Evolutionary conservation across 1,139 yeast genomes (phyloP).

Genomic region (Pichia sp.): DNA sequence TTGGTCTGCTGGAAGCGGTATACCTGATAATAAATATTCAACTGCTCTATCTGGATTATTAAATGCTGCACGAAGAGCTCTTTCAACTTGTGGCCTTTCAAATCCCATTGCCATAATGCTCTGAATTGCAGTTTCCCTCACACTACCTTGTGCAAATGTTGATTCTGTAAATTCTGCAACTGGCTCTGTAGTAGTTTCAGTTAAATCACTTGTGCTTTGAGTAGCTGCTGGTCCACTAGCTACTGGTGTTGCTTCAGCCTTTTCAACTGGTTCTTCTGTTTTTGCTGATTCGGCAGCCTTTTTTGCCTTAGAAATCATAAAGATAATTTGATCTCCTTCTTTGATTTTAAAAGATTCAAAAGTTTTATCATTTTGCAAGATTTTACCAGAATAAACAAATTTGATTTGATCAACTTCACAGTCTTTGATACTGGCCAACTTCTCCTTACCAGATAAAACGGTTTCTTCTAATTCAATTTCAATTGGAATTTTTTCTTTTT

Average conservation of each 20-base stretch:
- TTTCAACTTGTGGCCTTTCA: slow-evolving; percentile 78
- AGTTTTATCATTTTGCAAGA: slow-evolving; percentile 76
- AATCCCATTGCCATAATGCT: slow-evolving; percentile 97
- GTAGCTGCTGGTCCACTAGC: slow-evolving; percentile 18
- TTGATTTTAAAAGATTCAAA: slow-evolving; percentile 72
- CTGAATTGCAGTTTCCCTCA: slow-evolving; percentile 61
- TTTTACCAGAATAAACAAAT: slow-evolving; percentile 89
- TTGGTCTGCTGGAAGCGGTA: slow-evolving; percentile 47
- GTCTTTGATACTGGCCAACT: slow-evolving; percentile 60
- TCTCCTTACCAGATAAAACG: slow-evolving; percentile 66
- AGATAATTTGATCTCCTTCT: slow-evolving; percentile 86
- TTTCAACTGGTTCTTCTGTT: slow-evolving; percentile 20
- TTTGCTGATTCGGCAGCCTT: slow-evolving; percentile 28
- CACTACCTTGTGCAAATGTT: slow-evolving; percentile 57
- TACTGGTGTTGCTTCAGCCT: slow-evolving; percentile 22
- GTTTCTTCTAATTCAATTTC: slow-evolving; percentile 69
- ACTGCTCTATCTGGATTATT: slow-evolving; percentile 98
- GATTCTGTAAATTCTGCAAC: slow-evolving; percentile 36
- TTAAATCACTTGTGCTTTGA: slow-evolving; percentile 14
- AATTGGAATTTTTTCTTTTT: slow-evolving; percentile 79
- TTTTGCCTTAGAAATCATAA: slow-evolving; percentile 68
- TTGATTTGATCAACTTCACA: slow-evolving; percentile 76
- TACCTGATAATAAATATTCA: slow-evolving; percentile 85
- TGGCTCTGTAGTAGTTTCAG: slow-evolving; percentile 23
- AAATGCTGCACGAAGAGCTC: slow-evolving; percentile 91